These are phyloP conservation scores for Otatea glauca DNA, from an alignment of 176 grass and related monocot species.

Conservation along the genomic window DNA sequence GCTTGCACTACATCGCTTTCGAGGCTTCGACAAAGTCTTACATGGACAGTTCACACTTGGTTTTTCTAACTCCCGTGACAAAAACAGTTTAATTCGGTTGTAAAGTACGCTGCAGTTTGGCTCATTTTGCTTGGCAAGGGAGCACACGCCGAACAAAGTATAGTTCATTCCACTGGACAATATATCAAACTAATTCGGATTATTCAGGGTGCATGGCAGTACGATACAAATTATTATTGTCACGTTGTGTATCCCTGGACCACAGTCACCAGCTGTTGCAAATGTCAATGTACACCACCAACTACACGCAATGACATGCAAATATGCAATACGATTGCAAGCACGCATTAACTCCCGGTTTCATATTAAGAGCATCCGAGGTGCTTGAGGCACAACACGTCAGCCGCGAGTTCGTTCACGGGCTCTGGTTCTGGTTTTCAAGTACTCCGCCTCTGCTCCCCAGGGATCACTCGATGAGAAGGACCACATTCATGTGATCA, in stretches of 20 bases:
- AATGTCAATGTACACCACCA: neutral
- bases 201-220: neutral
- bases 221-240: neutral
- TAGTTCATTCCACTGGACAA: neutral
- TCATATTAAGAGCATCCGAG: constrained; percentile 10
- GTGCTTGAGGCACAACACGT: neutral
- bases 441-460: neutral
- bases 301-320: neutral
- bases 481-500: neutral
- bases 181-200: neutral
- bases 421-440: neutral
- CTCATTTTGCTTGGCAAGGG: neutral
- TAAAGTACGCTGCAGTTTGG: neutral
- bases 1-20: neutral
- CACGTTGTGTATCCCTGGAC: constrained; percentile 7
- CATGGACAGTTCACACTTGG: constrained; percentile 1
- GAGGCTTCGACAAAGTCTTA: neutral
- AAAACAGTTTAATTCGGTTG: neutral
- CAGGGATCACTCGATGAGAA: constrained; percentile 19
- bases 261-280: constrained; percentile 16
- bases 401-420: constrained; percentile 11
- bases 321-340: neutral
- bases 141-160: constrained; percentile 4
- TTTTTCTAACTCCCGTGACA: neutral
- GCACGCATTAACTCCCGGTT: neutral